Evolutionary conservation across 345 rosid species (phyloP), one percentile per base, ranked within the genome.

Genomic region (Hibiscus syriacus): DNA sequence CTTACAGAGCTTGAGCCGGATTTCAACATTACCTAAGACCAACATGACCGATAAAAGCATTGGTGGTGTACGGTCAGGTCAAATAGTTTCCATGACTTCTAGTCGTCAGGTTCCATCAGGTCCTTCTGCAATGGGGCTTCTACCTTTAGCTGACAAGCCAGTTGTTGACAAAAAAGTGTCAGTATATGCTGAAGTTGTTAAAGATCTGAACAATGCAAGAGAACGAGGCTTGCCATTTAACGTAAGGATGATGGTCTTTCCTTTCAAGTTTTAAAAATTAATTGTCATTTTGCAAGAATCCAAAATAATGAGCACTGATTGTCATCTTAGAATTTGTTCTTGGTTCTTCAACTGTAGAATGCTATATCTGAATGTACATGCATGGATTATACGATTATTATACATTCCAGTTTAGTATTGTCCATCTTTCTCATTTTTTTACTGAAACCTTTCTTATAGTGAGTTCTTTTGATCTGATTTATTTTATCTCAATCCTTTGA

Each of bases 1-100:
- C 79, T 92, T 91, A 70, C 98, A 85, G 81, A 94, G 97, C 78
- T 84, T 94, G 78, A 89, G 90, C 76, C 86, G 88, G 61, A 88
- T 94, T 80, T 86, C 99, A 72, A 78, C 88, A 70, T 77, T 92
- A 72, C 98, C 96, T 25, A 84, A 80, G 85, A 83, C 88, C 25
- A 91, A 91, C 73, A 45, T 78, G 68, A 43, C 56, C 59, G 83
- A 84, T 73, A 65, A 81, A 43, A 76, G 79, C 74, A 70, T 48
- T 58, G 71, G 71, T n/a, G 84, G 82, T 63, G 38, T 76, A 65
- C 89, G 29, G 76, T 68, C 82, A 41, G 86, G 86, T 77, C 92
- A 82, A 76, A 68, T 82, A 58, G 81, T 79, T 66, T 80, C 89
- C 19, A 62, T 78, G 70, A 78, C 80, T 76, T 85, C 93, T 68